These are phyloP conservation scores for Starmera caribaea DNA, from an alignment of 805 yeast species.

Conservation along the genomic window DNA sequence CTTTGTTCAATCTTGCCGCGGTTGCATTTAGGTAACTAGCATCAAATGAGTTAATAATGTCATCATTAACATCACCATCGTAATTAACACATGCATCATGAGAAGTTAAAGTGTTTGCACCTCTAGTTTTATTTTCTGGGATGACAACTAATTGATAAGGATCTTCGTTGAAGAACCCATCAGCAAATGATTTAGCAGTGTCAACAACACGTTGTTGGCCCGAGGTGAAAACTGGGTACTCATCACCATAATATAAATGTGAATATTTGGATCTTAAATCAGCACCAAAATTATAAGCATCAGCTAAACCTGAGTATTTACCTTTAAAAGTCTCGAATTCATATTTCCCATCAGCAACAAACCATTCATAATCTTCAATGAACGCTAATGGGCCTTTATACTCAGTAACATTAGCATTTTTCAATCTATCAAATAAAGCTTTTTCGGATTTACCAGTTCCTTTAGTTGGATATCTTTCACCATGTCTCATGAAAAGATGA, in stretches of 20 bases:
- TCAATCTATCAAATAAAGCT: conserved; percentile 23
- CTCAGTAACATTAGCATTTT: conserved; percentile 22
- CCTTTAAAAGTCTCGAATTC: conserved; percentile 30
- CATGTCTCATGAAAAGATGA: conserved; percentile 66
- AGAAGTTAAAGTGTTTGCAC: conserved; percentile 43
- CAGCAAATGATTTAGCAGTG: conserved; percentile 35
- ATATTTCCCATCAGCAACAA: conserved; percentile 30
- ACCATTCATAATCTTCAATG: conserved; percentile 44
- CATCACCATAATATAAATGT: conserved; percentile 26
- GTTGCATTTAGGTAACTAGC: conserved; percentile 38
- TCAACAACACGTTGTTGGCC: conserved; percentile 38
- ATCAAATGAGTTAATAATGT: conserved; percentile 4
- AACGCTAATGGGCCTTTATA: conserved; percentile 44
- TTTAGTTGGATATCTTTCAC: conserved; percentile 61
- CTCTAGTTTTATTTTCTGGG: conserved; percentile 31
- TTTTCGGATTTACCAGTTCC: conserved; percentile 21
- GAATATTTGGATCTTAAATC: conserved; percentile 33
- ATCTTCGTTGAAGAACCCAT: conserved; percentile 39
- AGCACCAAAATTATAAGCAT: conserved; percentile 35
- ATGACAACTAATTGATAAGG: conserved; percentile 22
- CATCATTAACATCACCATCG: conserved; percentile 15
- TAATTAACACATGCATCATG: conserved; percentile 32
- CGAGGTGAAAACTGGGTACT: conserved; percentile 37
- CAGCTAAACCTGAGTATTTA: conserved; percentile 37
- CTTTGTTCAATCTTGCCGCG: conserved; percentile 43